Base-by-base conservation (phyloP, 2,329 filamentous ascomycete genomes). In the Didymella lethalis region DNA sequence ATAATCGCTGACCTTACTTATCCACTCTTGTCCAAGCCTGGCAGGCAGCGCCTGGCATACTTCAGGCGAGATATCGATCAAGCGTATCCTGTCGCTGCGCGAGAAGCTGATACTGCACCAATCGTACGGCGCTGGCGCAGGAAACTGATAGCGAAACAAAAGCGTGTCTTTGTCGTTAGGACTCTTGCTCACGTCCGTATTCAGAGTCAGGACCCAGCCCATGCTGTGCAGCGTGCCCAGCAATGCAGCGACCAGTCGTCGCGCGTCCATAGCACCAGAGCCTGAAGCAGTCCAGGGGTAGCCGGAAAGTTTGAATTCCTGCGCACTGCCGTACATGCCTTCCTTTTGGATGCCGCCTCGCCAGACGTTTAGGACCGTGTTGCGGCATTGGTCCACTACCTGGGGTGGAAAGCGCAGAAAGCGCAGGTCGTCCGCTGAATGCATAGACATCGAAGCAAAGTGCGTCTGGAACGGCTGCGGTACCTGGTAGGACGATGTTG, bases 41-140 rank as follows among this genome's bases (percentile, higher is more conserved):
- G 49, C 41, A 2, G 59, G 52, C 18, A 69, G 48, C 12, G 47
- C 18, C 16, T 59, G 41, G 25, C 59, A 57, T 18, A 67, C 28
- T 38, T 64, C 60, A 2, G 54, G 40, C 7, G 62, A 50, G 10
- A 49, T 63, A 50, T 77, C 77, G 28, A 79, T 71, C 5, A 80
- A 65, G 7, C 73, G 69, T 20, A 80, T 52, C 14, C 71, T 58
- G 54, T 67, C 59, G 11, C 28, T 40, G 20, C 57, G 62, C 18
- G 58, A 62, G 61, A 80, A 80, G 3, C 68, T 72, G 29, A 80
- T 73, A 38, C 69, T 62, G 14, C 75, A 73, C 76, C 77, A 80
- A 14, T 78, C 75, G 49, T 74, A 75, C 7, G 59, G 64, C 8
- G 74, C 72, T 0, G 77, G 78, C 0, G 72, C 61, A 0, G 69